Percentiles rank a stretch among this genome's conserved stretches.
phyloP scores from a whole-genome alignment of 1,284 basidiomycete species.

The Microbotryomycetes sp. region DNA sequence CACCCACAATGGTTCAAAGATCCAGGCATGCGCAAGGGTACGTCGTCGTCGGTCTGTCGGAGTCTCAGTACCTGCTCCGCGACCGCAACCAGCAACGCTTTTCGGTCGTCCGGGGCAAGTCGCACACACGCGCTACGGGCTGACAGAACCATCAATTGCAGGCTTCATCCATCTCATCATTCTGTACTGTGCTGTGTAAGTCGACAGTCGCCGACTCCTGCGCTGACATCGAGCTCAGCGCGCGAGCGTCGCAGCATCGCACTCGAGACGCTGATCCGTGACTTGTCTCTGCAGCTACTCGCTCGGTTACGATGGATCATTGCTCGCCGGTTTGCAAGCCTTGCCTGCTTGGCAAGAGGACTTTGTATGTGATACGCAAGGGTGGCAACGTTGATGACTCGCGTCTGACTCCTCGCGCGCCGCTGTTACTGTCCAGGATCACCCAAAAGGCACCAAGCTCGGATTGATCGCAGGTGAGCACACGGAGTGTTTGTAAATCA shows the following conservation, averaged over 20 bases:
- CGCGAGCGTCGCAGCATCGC: too few species aligned
- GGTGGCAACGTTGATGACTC: neutral
- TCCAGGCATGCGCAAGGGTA: neutral
- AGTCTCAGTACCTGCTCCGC: neutral
- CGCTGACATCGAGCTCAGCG: neutral
- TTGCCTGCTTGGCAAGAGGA: conserved; percentile 5
- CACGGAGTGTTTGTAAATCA: too few species aligned
- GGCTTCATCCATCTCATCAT: neutral
- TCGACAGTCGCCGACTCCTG: neutral
- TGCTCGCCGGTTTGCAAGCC: conserved; percentile 7
- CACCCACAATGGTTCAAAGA: neutral
- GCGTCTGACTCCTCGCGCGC: neutral
- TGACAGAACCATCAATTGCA: neutral
- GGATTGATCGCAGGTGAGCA: conserved; percentile 20
- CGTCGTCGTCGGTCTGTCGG: neutral
- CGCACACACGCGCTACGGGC: too few species aligned
- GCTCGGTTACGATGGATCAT: conserved; percentile 2
- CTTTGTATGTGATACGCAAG: neutral
- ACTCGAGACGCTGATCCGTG: neutral
- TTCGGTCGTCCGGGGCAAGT: too few species aligned
- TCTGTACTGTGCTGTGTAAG: neutral
- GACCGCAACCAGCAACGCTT: neutral
- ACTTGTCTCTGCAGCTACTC: neutral
- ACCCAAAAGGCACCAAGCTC: conserved; percentile 15
- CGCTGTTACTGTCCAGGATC: neutral